Conservation (phyloP, 306 rosid genomes). For the Inga oerstediana region DNA sequence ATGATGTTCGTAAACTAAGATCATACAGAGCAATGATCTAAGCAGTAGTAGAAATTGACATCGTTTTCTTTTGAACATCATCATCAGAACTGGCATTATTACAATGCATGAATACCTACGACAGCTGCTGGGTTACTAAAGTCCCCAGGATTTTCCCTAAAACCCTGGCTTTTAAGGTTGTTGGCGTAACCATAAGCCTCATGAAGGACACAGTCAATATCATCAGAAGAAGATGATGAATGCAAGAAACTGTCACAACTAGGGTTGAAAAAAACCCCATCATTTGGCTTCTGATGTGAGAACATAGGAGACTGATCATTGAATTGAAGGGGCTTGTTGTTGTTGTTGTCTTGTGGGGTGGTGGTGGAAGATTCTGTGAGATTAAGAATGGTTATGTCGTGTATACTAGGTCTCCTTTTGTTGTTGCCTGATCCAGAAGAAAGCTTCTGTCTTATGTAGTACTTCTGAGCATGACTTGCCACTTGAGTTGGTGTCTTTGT, state of each 20-base stretch:
- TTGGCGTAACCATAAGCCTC: conserved; percentile 51
- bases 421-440: conserved; percentile 75
- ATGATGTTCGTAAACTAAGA: conserved; percentile 38
- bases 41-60: conserved; percentile 23
- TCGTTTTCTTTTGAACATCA: conserved; percentile 25
- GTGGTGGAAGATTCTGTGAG: conserved; percentile 50
- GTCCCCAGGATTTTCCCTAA: conserved; percentile 50
- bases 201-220: conserved; percentile 46
- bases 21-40: conserved; percentile 37
- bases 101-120: conserved; percentile 41
- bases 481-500: conserved; percentile 64
- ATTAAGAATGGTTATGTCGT: conserved; percentile 82
- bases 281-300: conserved; percentile 32
- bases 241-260: conserved; percentile 46
- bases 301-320: conserved; percentile 44
- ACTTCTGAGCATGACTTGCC: conserved; percentile 72
- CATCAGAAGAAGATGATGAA: conserved; percentile 47
- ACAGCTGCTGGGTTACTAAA: conserved; percentile 45
- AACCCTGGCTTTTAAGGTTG: conserved; percentile 46
- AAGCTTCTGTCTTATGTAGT: conserved; percentile 84
- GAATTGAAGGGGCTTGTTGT: conserved; percentile 35
- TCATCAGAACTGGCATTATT: conserved; percentile 34
- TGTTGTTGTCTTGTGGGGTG: conserved; percentile 45
- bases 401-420: conserved; percentile 92
- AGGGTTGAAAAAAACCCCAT: conserved; percentile 34